A percentile compares a stretch with the other conserved stretches of the same genome.
These are phyloP conservation scores for Aspergillus ellipticus DNA, from an alignment of 495 filamentous ascomycete genomes.

Conservation along the genomic window DNA sequence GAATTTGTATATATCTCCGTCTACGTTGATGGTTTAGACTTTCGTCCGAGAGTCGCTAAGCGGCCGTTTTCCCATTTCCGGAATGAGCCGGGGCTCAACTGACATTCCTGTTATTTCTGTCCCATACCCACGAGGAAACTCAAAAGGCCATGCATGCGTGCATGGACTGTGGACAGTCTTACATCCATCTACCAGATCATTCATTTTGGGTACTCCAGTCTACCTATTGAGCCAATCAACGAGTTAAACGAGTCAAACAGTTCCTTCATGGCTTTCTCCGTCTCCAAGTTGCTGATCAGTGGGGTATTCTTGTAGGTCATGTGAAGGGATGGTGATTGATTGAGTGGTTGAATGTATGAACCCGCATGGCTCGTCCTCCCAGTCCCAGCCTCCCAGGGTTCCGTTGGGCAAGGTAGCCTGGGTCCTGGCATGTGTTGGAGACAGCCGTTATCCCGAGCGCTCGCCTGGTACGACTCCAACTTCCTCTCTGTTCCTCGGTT, in stretches of 20 bases:
- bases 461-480: conserved; percentile 5
- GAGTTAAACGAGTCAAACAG: neutral
- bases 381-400: too few relatives aligned
- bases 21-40: neutral
- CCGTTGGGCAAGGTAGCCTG: neutral
- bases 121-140: neutral
- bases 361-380: neutral
- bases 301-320: neutral
- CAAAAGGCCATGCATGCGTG: too few relatives aligned
- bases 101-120: neutral
- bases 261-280: neutral
- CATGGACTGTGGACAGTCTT: neutral
- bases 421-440: neutral
- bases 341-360: neutral
- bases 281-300: conserved; percentile 3
- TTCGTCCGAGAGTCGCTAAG: neutral
- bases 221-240: neutral
- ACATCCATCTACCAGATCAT: neutral
- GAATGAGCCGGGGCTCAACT: neutral
- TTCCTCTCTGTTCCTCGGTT: conserved; percentile 3
- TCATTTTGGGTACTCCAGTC: neutral
- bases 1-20: neutral
- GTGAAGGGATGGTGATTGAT: neutral
- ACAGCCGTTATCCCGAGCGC: conserved; percentile 4
- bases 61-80: neutral